Conservation (phyloP, 1,284 basidiomycete genomes). For the Rugiboletus extremiorientalis region DNA sequence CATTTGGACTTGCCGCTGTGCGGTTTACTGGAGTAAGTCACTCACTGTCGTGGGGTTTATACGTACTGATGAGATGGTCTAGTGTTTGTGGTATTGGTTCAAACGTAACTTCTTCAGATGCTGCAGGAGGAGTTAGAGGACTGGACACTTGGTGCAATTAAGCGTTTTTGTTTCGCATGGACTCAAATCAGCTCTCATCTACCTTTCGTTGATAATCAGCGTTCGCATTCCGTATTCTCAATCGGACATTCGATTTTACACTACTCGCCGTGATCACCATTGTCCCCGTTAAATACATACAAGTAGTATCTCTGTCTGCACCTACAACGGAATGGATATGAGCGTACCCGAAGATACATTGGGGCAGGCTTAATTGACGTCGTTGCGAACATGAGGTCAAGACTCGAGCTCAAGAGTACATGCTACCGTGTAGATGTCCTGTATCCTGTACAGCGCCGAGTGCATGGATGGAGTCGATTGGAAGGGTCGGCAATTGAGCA, state of each 20-base stretch:
- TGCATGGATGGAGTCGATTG: slow-evolving; percentile 12
- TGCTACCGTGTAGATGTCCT: slow-evolving; percentile 41
- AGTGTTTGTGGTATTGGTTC: slow-evolving; percentile 85
- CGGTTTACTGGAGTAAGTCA: slow-evolving; percentile 80
- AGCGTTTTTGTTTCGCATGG: slow-evolving; percentile 25
- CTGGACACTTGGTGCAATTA: slow-evolving; percentile 5
- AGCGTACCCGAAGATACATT: slow-evolving; percentile 22
- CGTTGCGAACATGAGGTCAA: slow-evolving; percentile 23
- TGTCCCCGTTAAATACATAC: slow-evolving; percentile 9
- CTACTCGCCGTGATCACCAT: slow-evolving; percentile 19
- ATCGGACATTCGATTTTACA: slow-evolving; percentile 28
- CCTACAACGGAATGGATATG: slow-evolving; percentile 24
- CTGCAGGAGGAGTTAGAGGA: slow-evolving; percentile 66
- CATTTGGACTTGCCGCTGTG: slow-evolving; percentile 79
- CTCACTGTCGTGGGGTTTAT: neutral
- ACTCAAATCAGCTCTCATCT: slow-evolving; percentile 33
- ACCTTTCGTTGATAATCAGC: slow-evolving; percentile 31
- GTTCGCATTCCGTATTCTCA: slow-evolving; percentile 14
- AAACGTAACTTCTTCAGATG: slow-evolving; percentile 80
- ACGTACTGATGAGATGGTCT: slow-evolving; percentile 15
- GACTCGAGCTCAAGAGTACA: slow-evolving; percentile 58
- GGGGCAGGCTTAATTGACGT: slow-evolving; percentile 10
- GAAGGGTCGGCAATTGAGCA: slow-evolving; percentile 21
- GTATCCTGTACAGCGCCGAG: slow-evolving; percentile 17
- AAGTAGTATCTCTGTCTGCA: slow-evolving; percentile 24